A percentile compares a stretch with the other conserved stretches of the same genome.
These are phyloP conservation scores for Peronosclerospora sorghi DNA, from an alignment of 352 stramenopile genomes.

Conservation along the genomic window DNA sequence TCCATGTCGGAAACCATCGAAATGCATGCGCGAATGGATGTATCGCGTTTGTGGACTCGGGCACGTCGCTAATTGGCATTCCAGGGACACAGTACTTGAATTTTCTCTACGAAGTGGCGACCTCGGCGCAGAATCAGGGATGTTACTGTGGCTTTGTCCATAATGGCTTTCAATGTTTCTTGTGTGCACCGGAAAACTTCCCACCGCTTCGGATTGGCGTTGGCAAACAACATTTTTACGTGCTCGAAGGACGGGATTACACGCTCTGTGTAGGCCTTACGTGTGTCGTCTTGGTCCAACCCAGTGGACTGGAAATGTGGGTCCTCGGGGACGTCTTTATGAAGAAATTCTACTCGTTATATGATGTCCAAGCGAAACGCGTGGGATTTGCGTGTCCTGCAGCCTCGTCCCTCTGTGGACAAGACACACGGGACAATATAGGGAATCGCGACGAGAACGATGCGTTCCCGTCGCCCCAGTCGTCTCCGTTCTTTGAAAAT, in stretches of 20 bases:
- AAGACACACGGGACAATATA: conserved; percentile 3
- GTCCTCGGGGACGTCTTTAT: conserved; percentile 96
- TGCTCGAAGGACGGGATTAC: conserved; percentile 58
- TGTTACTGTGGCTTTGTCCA: conserved; percentile 74
- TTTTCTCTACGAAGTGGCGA: conserved; percentile 57
- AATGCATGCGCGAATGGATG: conserved; percentile 44
- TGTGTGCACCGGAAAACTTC: conserved; percentile 56
- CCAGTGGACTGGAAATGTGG: conserved; percentile 86
- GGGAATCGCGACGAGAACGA: conserved; percentile 13
- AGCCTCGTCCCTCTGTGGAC: conserved; percentile 35
- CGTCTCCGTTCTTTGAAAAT: conserved; percentile 39
- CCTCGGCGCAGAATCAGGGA: conserved; percentile 42
- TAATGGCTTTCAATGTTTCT: conserved; percentile 77
- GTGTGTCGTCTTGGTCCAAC: conserved; percentile 66
- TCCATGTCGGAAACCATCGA: conserved; percentile 32
- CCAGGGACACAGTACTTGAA: conserved; percentile 73
- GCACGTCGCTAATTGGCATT: conserved; percentile 92
- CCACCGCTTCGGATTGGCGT: conserved; percentile 53
- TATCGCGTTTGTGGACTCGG: conserved; percentile 94
- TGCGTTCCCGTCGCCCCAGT: conserved; percentile 4
- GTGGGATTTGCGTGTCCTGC: conserved; percentile 73
- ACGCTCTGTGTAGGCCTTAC: conserved; percentile 69
- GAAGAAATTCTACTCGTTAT: conserved; percentile 92
- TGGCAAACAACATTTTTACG: conserved; percentile 51
- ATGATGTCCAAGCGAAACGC: conserved; percentile 81